Percentiles rank a stretch among this genome's conserved stretches.
These are phyloP conservation scores for Aciculosporium take DNA, from an alignment of 2,329 filamentous ascomycete genomes.

Conservation along the genomic window DNA sequence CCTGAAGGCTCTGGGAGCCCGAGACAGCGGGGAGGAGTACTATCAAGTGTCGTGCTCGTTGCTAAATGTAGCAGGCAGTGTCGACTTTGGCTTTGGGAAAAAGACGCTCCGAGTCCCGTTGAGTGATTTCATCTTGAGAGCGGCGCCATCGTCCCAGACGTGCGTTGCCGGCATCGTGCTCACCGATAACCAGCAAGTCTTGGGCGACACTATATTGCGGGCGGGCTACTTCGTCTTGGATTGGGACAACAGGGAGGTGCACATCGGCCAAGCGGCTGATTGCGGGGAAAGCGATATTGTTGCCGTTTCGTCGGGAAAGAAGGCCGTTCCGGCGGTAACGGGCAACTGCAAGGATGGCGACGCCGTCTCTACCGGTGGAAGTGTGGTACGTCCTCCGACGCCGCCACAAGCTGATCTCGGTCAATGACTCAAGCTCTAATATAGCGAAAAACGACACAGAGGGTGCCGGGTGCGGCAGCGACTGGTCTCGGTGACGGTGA, in stretches of 20 bases:
- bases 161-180: conserved; percentile 30
- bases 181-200: conserved; percentile 27
- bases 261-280: conserved; percentile 27
- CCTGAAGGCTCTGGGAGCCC: conserved; percentile 27
- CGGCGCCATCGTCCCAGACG: conserved; percentile 16
- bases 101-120: conserved; percentile 28
- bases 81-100: conserved; percentile 34
- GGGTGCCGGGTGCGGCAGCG: conserved; percentile 4
- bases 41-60: conserved; percentile 30
- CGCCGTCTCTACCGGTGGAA: conserved; percentile 2
- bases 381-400: conserved; percentile 3
- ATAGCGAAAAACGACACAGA: conserved; percentile 14
- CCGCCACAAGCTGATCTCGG: too few relatives aligned
- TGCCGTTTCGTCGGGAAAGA: conserved; percentile 18
- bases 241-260: conserved; percentile 28
- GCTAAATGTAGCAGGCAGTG: conserved; percentile 21
- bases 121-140: conserved; percentile 35
- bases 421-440: too few relatives aligned
- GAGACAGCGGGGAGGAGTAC: conserved; percentile 26
- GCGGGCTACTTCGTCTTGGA: conserved; percentile 33
- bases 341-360: conserved; percentile 24
- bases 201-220: conserved; percentile 28
- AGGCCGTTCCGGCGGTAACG: conserved; percentile 19
- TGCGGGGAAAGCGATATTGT: conserved; percentile 25
- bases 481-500: too few relatives aligned